phyloP scores from a whole-genome alignment of 2,329 filamentous ascomycete species.

The Xylaria hypoxylon region DNA sequence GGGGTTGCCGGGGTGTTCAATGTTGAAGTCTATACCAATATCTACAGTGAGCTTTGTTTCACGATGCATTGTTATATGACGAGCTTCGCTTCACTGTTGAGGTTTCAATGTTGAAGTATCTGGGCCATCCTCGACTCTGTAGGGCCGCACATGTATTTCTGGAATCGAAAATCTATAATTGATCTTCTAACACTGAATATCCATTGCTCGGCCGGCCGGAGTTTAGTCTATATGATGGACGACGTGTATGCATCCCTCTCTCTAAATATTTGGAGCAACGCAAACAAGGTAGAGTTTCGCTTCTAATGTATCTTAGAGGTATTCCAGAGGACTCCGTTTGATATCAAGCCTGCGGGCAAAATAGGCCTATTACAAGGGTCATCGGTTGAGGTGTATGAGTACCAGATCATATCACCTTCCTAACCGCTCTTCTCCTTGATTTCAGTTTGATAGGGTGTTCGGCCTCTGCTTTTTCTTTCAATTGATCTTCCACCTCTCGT shows the following conservation, averaged over 20 bases:
- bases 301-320: not conserved
- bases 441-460: constrained; percentile 39
- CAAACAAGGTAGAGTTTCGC: too few relatives aligned
- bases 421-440: not conserved
- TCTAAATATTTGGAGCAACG: not conserved
- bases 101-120: not conserved
- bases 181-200: not conserved
- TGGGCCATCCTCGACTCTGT: not conserved
- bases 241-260: not conserved
- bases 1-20: too few relatives aligned
- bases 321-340: not conserved
- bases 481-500: constrained; percentile 42
- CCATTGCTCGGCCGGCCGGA: not conserved
- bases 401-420: not conserved
- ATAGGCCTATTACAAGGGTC: not conserved
- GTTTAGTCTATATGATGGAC: not conserved
- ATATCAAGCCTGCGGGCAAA: not conserved
- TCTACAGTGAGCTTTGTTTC: too few relatives aligned
- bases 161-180: not conserved
- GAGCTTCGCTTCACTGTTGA: too few relatives aligned
- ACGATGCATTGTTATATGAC: too few relatives aligned
- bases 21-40: not conserved
- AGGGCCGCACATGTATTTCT: not conserved
- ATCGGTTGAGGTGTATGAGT: not conserved
- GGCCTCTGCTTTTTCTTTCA: constrained; percentile 39